Conservation (phyloP, 768 basidiomycete species). For the Leucogyrophana mollusca region DNA sequence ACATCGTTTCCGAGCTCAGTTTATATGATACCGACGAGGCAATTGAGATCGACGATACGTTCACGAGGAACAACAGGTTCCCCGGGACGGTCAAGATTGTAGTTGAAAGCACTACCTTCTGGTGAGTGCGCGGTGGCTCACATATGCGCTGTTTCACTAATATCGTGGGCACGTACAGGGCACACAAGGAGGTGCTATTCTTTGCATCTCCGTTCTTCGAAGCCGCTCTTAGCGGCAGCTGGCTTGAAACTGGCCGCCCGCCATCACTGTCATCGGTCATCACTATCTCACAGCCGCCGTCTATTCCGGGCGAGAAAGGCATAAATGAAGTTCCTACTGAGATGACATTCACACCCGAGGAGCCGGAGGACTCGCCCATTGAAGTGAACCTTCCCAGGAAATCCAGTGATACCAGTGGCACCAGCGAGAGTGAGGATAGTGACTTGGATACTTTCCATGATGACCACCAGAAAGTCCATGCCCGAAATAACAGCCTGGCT, state of each 20-base stretch:
- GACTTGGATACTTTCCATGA: slow-evolving; percentile 19
- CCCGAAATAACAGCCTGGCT: slow-evolving; percentile 53
- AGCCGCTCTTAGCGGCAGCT: slow-evolving; percentile 85
- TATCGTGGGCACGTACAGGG: slow-evolving; percentile 44
- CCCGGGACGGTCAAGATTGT: slow-evolving; percentile 91
- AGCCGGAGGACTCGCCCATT: slow-evolving; percentile 43
- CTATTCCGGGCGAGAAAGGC: slow-evolving; percentile 49
- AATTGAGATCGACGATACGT: slow-evolving; percentile 81
- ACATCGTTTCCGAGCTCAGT: slow-evolving; percentile 66
- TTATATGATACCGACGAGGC: slow-evolving; percentile 65
- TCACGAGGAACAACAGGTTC: slow-evolving; percentile 61
- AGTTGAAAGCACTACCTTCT: slow-evolving; percentile 87
- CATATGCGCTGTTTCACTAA: slow-evolving; percentile 8
- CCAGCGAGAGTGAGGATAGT: slow-evolving; percentile 36
- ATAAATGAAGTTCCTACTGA: slow-evolving; percentile 44
- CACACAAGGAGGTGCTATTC: slow-evolving; percentile 87
- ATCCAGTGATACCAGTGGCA: slow-evolving; percentile 25
- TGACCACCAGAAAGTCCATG: slow-evolving; percentile 33
- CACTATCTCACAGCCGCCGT: slow-evolving; percentile 77
- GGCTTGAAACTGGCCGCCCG: slow-evolving; percentile 86
- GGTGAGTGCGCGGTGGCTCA: slow-evolving; percentile 48
- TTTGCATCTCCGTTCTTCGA: slow-evolving; percentile 97
- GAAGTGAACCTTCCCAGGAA: slow-evolving; percentile 34
- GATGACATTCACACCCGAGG: slow-evolving; percentile 61
- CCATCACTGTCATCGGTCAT: slow-evolving; percentile 80